Evolutionary conservation across 257 asterid genomes (phyloP).

Genomic region (Prunella vulgaris): DNA sequence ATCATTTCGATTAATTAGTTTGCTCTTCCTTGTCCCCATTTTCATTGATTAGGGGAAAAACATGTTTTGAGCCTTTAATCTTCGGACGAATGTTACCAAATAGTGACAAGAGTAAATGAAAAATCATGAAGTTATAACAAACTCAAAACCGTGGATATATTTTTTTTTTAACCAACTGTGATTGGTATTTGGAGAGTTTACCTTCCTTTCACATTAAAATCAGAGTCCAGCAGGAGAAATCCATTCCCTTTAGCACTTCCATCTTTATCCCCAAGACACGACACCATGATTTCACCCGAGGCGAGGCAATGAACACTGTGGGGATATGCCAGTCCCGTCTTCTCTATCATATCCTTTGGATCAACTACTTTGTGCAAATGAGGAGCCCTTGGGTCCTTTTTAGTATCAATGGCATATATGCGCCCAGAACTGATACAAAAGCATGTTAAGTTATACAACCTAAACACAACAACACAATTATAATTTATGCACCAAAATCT

Average conservation of each 20-base stretch:
- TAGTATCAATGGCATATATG: slow-evolving; percentile 81
- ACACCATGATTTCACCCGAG: slow-evolving; percentile 97
- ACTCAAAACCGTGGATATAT: too few species aligned
- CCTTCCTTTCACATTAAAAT: slow-evolving; percentile 97
- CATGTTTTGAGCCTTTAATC: not conserved
- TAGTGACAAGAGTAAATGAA: too few species aligned
- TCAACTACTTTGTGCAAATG: slow-evolving; percentile 65
- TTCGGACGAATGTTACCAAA: too few species aligned
- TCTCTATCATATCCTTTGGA: slow-evolving; percentile 58
- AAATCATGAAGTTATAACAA: too few species aligned
- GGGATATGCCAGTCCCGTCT: slow-evolving; percentile 91
- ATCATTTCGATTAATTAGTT: too few species aligned
- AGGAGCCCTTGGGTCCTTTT: slow-evolving; percentile 80
- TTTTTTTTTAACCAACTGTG: too few species aligned
- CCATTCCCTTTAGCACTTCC: slow-evolving; percentile 94
- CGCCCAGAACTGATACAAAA: slow-evolving; percentile 78
- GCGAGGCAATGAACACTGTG: slow-evolving; percentile 99
- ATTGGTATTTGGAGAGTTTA: slow-evolving; percentile 11
- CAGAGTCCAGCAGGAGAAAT: slow-evolving; percentile 84
- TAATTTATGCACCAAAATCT: too few species aligned
- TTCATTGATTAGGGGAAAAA: not conserved
- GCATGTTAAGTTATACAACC: not conserved
- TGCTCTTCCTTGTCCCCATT: too few species aligned
- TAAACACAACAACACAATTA: not conserved
- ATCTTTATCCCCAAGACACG: slow-evolving; percentile 94